phyloP scores from a whole-genome alignment of 75 land plant species.

The Pinus albicaulis region DNA sequence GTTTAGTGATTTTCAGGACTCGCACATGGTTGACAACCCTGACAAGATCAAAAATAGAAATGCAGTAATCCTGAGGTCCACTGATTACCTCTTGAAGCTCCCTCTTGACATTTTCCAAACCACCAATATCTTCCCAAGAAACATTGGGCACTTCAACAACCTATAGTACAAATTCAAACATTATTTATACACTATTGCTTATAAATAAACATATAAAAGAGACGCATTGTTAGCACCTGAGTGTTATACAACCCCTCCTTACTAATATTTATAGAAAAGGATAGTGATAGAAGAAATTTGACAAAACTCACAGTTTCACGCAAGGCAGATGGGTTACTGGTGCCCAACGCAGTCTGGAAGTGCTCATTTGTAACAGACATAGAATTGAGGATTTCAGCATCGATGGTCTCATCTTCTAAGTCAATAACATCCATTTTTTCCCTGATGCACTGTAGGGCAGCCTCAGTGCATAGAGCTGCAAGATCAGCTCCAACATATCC shows the following conservation, averaged over 20 bases:
- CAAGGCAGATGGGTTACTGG: conserved; percentile 79
- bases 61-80: not conserved
- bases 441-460: conserved; percentile 36
- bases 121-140: conserved; percentile 86
- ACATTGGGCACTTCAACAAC: conserved; percentile 90
- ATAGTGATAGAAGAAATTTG: not conserved
- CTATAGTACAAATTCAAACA: conserved; percentile 14
- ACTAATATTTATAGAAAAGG: not conserved
- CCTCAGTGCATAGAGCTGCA: conserved; percentile 38
- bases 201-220: not conserved
- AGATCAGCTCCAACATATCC: conserved; percentile 41
- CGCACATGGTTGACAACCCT: not conserved
- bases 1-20: not conserved
- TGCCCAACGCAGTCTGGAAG: conserved; percentile 73
- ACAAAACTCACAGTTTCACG: conserved; percentile 71
- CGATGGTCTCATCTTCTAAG: conserved; percentile 37
- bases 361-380: conserved; percentile 87
- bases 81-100: conserved; percentile 78
- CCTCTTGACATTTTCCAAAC: conserved; percentile 82
- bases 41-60: not conserved
- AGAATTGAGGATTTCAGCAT: conserved; percentile 57
- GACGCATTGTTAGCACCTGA: not conserved
- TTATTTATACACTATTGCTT: not conserved
- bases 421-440: conserved; percentile 48
- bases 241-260: not conserved